Percentiles rank a stretch among this genome's conserved stretches.
Evolutionary conservation across 176 grass and related monocot species (phyloP).

Genomic region (Miscanthus lutarioriparius): DNA sequence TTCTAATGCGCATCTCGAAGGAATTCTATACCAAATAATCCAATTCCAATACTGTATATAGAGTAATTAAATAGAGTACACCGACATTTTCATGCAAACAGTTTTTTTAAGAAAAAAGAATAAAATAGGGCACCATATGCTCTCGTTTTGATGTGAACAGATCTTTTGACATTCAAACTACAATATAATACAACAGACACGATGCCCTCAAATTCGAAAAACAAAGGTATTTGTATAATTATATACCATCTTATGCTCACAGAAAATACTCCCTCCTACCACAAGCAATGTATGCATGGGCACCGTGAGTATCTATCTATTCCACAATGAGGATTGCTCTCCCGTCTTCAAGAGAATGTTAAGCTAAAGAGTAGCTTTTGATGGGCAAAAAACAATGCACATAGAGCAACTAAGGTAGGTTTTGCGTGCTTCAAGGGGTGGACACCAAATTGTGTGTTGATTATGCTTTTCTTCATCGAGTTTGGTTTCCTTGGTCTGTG

Average conservation of each 20-base stretch:
- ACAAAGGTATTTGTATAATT: neutral
- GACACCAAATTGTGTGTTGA: neutral
- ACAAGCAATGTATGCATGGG: neutral
- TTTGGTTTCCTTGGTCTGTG: neutral
- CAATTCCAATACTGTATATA: neutral
- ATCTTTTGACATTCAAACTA: neutral
- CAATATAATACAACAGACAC: neutral
- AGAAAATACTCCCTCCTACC: neutral
- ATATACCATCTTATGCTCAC: neutral
- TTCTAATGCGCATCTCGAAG: neutral
- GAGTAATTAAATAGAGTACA: neutral
- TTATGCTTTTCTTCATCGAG: neutral
- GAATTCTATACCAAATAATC: conserved; percentile 13
- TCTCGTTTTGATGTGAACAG: neutral
- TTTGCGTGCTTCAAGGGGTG: neutral
- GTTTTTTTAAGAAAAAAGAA: neutral
- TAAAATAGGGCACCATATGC: neutral
- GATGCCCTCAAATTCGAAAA: neutral
- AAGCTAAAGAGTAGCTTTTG: neutral
- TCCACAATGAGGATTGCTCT: neutral
- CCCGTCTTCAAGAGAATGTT: neutral
- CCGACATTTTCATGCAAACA: neutral
- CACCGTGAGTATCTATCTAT: neutral
- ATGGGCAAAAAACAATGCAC: neutral
- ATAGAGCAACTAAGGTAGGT: neutral